Base-by-base conservation (phyloP, 768 basidiomycete genomes). In the Hygrocybe punicea region DNA sequence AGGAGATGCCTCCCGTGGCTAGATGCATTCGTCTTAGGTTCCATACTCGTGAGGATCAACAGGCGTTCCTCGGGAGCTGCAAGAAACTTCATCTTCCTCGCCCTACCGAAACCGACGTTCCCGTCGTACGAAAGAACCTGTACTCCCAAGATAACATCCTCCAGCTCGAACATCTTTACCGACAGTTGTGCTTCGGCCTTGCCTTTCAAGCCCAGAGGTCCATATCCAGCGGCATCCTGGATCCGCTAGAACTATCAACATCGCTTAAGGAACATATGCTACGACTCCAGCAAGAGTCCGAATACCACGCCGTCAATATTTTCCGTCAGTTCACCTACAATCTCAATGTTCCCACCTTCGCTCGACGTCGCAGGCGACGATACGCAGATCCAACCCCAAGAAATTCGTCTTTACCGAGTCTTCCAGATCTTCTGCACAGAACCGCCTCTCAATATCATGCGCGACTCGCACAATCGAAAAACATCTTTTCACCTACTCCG, bases 161-260 rank as follows among this genome's bases (percentile, higher is more conserved):
- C 21, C 24, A 47, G 13, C 58, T 77, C 17, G 59, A 67, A 19
- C 48, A 33, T 1, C 51, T 70, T 46, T 62, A 77, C 37, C 17
- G 44, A 2, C 51, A 58, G 1, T 45, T 77, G 4, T 63, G 67
- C 4, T 76, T 76, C 44, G 61, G 64, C 33, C 64, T 77, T 14
- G 75, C 71, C 13, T 76, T 76, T 46, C 73, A 75, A 49, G 61
- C 73, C 5, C 73, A 76, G 25, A 76, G 76, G 51, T 72, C 74
- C 0, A 48, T 73, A n/a, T 56, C 59, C 35, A 67, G 62, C 45
- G 65, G 64, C 48, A 58, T 69, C 10, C 60, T 76, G 10, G 68
- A 59, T 34, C 48, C 55, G 1, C 6, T 5, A 0, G 66, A 71
- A n/a, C 67, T 64, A 24, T 33, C 55, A n/a, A 60, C 23, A 13